A percentile compares a stretch with the other conserved stretches of the same genome.
Conservation (phyloP, 257 asterid species). For the Nyctanthes arbortristis region DNA sequence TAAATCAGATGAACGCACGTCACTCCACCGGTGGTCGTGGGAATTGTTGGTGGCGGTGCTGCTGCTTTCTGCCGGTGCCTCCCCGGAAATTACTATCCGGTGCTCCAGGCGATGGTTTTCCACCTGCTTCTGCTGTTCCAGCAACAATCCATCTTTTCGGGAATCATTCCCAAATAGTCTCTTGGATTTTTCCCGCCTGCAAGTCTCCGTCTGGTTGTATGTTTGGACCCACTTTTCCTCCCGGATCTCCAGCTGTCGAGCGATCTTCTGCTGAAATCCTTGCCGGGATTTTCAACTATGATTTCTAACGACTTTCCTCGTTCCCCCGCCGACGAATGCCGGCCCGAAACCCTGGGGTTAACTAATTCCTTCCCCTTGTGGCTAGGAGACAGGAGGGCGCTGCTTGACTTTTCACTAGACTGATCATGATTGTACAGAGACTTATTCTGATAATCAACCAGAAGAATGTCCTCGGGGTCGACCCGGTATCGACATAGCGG, state of each 20-base stretch:
- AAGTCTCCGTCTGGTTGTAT: not conserved
- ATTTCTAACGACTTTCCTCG: slow-evolving; percentile 40
- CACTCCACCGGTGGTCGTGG: slow-evolving; percentile 62
- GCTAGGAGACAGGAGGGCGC: not conserved
- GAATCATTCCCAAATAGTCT: slow-evolving; percentile 23
- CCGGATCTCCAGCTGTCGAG: slow-evolving; percentile 57
- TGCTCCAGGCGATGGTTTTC: slow-evolving; percentile 62
- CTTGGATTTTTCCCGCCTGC: slow-evolving; percentile 6
- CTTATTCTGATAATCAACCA: slow-evolving; percentile 34
- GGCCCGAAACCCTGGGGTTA: slow-evolving; percentile 42
- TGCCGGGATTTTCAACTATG: slow-evolving; percentile 43
- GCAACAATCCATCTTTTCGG: slow-evolving; percentile 55
- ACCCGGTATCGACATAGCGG: slow-evolving; percentile 87
- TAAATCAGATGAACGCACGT: slow-evolving; percentile 56
- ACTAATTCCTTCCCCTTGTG: slow-evolving; percentile 5
- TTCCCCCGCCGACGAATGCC: slow-evolving; percentile 76
- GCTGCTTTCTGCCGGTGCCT: slow-evolving; percentile 12
- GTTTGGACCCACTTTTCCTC: slow-evolving; percentile 18
- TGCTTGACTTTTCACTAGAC: not conserved
- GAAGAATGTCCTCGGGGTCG: slow-evolving; percentile 76
- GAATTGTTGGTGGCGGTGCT: not conserved
- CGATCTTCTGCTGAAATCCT: slow-evolving; percentile 44
- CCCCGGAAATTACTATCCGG: slow-evolving; percentile 64
- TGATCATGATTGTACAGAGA: slow-evolving; percentile 3
- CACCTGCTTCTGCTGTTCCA: slow-evolving; percentile 18